phyloP scores from a whole-genome alignment of 2,329 filamentous ascomycete species.

The Juglanconis sp. region DNA sequence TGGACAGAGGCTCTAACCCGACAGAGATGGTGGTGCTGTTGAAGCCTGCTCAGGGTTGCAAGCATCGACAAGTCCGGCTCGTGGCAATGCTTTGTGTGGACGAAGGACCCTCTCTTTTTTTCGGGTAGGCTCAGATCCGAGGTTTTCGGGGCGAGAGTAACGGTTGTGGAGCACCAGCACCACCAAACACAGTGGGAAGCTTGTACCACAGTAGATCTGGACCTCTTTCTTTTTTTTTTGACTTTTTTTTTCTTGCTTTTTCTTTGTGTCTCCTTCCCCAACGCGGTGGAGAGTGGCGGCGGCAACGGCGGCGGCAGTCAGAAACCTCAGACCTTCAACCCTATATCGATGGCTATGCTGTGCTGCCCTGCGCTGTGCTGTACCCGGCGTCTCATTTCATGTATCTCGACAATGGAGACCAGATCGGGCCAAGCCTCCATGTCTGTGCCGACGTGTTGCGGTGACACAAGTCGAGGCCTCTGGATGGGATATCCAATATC shows the following conservation, averaged over 20 bases:
- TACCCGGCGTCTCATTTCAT: slow-evolving; percentile 7
- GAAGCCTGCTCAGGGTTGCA: background rate
- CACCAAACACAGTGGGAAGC: too few species aligned
- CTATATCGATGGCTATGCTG: too few species aligned
- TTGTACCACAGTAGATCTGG: too few species aligned
- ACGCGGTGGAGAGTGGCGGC: too few species aligned
- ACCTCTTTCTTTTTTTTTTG: too few species aligned
- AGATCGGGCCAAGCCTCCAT: slow-evolving; percentile 3
- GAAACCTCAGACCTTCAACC: too few species aligned
- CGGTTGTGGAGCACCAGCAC: too few species aligned
- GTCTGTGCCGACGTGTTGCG: background rate
- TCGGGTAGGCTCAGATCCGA: background rate
- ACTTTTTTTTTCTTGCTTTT: too few species aligned
- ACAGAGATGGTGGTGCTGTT: background rate
- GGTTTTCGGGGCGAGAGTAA: background rate
- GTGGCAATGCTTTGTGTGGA: background rate
- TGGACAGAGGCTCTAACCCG: background rate
- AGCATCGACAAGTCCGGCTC: background rate
- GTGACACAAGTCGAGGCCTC: background rate
- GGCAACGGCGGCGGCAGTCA: too few species aligned
- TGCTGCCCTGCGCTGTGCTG: too few species aligned
- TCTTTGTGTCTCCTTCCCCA: too few species aligned
- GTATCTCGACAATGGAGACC: slow-evolving; percentile 12
- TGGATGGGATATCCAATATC: background rate
- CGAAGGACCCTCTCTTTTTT: too few species aligned